Percentiles rank a stretch among this genome's conserved stretches.
These are phyloP conservation scores for Herpotrichia juniperi DNA, from an alignment of 2,329 filamentous ascomycete species.

Conservation along the genomic window DNA sequence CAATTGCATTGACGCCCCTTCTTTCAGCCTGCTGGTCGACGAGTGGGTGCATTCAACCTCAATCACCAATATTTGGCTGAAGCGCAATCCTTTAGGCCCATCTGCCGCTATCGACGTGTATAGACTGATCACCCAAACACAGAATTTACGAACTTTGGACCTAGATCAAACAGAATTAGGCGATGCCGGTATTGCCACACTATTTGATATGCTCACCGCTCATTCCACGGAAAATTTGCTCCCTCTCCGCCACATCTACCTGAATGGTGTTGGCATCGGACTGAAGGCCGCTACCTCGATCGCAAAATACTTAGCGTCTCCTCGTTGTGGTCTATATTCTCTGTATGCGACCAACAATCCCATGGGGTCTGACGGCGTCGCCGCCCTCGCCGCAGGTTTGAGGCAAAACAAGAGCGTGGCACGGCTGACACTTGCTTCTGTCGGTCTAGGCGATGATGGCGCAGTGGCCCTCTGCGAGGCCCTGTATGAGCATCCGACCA, in stretches of 20 bases:
- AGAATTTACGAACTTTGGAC: constrained; percentile 57
- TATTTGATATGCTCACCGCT: constrained; percentile 51
- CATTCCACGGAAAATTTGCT: constrained; percentile 27
- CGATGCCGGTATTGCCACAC: constrained; percentile 51
- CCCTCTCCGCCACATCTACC: constrained; percentile 38
- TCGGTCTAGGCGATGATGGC: constrained; percentile 51
- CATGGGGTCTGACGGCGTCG: constrained; percentile 29
- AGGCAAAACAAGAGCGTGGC: constrained; percentile 23
- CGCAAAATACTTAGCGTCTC: constrained; percentile 26
- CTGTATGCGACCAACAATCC: constrained; percentile 43
- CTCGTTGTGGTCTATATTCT: constrained; percentile 33
- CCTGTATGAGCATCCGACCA: constrained; percentile 40
- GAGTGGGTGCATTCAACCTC: constrained; percentile 52
- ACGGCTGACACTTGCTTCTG: constrained; percentile 50
- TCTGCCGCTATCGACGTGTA: constrained; percentile 49
- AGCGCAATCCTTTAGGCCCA: constrained; percentile 58
- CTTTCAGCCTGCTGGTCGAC: constrained; percentile 52
- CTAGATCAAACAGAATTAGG: constrained; percentile 61
- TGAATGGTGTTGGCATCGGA: constrained; percentile 41
- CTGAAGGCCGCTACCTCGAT: constrained; percentile 29
- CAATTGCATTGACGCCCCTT: constrained; percentile 56
- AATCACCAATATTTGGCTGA: constrained; percentile 61
- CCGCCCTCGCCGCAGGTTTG: constrained; percentile 30
- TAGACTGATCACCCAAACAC: constrained; percentile 51
- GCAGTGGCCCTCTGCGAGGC: constrained; percentile 47